Evolutionary conservation across 1,284 basidiomycete genomes (phyloP), one percentile per base, ranked within the genome.

Genomic region (Naganishia liquefaciens): DNA sequence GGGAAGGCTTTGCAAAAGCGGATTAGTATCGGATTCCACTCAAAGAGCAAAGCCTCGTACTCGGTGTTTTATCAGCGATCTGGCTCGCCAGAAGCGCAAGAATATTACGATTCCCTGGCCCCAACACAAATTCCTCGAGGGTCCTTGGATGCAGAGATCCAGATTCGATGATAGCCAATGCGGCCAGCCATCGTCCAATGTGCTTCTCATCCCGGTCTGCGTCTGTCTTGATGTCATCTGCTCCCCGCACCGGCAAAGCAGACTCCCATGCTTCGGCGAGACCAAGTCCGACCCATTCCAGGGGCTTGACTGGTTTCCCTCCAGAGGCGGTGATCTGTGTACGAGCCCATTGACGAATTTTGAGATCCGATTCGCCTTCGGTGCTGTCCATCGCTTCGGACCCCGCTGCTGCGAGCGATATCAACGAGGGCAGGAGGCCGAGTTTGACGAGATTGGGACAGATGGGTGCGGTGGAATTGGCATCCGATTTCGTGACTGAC

Each of bases 21-120:
- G n/a, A 33, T 28, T 82, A 77, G 52, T 85, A 82, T 3, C 75
- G 76, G n/a, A 87, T 85, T 85, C 86, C 88, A 5, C 72, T 79
- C 28, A 76, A 71, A 84, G 72, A 10, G 70, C 68, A 17, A 70
- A 70, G 17, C 10, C 83, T 81, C 47, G 81, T n/a, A 60, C 2
- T 55, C 74, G 73, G 1, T 47, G 54, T 21, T 62, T 46, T 17
- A 73, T 74, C 76, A 74, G 76, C 51, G 60, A 39, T 21, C 73
- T 65, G 27, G 66, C 39, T 17, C 13, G 55, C 5, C 17, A 23
- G 3, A 60, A 54, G 13, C 65, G 37, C 4, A 72, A 73, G 0
- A 64, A 68, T 1, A 76, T 70, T 4, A 75, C 67, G 11, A 61
- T 54, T 11, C 70, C 69, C 10, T 75, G 63, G 0, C 7, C 55